A percentile compares a stretch with the other conserved stretches of the same genome.
These are phyloP conservation scores for Diaporthe citriasiana DNA, from an alignment of 2,329 filamentous ascomycete genomes.

Conservation along the genomic window DNA sequence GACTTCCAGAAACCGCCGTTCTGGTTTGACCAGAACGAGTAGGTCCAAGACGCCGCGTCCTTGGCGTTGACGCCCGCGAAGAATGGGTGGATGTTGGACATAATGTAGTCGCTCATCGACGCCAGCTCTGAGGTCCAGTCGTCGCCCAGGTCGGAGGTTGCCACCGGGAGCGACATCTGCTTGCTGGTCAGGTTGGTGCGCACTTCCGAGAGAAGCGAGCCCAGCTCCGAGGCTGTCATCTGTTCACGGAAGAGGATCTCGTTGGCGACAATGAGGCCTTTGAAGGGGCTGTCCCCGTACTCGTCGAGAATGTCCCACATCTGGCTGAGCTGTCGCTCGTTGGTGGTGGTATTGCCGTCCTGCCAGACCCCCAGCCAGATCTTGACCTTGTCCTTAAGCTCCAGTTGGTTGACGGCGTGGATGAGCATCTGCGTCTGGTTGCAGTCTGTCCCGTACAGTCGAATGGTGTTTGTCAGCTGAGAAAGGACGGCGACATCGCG, in stretches of 20 bases:
- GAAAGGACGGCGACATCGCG: slow-evolving; percentile 91
- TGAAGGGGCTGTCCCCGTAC: slow-evolving; percentile 79
- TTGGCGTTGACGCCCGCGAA: slow-evolving; percentile 83
- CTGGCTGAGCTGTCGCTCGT: slow-evolving; percentile 82
- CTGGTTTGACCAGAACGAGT: slow-evolving; percentile 81
- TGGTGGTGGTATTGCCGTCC: slow-evolving; percentile 86
- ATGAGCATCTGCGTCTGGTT: slow-evolving; percentile 97
- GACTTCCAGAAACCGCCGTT: slow-evolving; percentile 76
- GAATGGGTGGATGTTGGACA: slow-evolving; percentile 98
- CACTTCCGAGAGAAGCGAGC: slow-evolving; percentile 75
- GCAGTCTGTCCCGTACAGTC: slow-evolving; percentile 95
- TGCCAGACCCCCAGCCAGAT: slow-evolving; percentile 97
- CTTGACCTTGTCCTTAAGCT: slow-evolving; percentile 80
- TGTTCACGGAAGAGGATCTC: slow-evolving; percentile 84
- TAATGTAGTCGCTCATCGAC: slow-evolving; percentile 83
- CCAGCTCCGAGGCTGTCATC: slow-evolving; percentile 75
- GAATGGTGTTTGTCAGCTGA: slow-evolving; percentile 88
- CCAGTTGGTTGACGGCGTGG: slow-evolving; percentile 81
- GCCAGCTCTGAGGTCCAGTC: slow-evolving; percentile 84
- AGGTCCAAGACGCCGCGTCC: slow-evolving; percentile 84
- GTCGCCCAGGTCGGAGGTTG: slow-evolving; percentile 90
- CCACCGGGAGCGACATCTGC: slow-evolving; percentile 80
- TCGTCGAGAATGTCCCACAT: slow-evolving; percentile 87
- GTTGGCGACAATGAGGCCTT: slow-evolving; percentile 86
- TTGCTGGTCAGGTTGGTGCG: slow-evolving; percentile 78